Conservation (phyloP, 257 asterid species). For the Anisodus acutangulus region DNA sequence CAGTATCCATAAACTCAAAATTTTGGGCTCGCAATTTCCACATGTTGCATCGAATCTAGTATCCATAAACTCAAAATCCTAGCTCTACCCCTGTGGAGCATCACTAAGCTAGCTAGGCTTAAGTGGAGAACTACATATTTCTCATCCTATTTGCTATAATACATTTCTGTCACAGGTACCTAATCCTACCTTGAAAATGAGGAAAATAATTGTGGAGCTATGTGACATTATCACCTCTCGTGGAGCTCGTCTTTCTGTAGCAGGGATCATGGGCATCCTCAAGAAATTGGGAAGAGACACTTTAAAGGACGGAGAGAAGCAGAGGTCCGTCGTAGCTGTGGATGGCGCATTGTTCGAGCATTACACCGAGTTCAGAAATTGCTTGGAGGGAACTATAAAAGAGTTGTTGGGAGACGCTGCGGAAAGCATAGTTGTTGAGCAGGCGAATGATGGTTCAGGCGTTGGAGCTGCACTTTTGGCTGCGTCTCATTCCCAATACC, state of each 20-base stretch:
- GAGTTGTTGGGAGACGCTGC: slow-evolving; percentile 71
- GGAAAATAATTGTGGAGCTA: slow-evolving; percentile 61
- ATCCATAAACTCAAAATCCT: too few species aligned
- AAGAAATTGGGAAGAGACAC: slow-evolving; percentile 79
- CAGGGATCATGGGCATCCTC: slow-evolving; percentile 75
- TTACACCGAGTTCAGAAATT: slow-evolving; percentile 69
- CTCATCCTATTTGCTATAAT: background rate
- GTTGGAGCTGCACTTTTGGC: slow-evolving; percentile 93
- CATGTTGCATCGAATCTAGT: too few species aligned
- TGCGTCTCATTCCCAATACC: slow-evolving; percentile 82
- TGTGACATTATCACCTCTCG: slow-evolving; percentile 78
- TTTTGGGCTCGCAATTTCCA: too few species aligned
- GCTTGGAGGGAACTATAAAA: slow-evolving; percentile 58
- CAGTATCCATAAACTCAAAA: too few species aligned
- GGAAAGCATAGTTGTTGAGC: slow-evolving; percentile 46
- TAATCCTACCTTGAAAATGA: slow-evolving; percentile 60
- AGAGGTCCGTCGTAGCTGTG: slow-evolving; percentile 68
- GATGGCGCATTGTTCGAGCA: slow-evolving; percentile 82
- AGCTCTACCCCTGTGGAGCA: too few species aligned
- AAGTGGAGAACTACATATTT: background rate
- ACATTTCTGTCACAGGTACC: slow-evolving; percentile 51
- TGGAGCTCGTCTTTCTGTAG: slow-evolving; percentile 89
- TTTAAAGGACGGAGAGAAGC: slow-evolving; percentile 55
- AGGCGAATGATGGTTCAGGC: slow-evolving; percentile 83
- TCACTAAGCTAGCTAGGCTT: background rate